These are phyloP conservation scores for Rhamnella rubrinervis DNA, from an alignment of 331 rosid genomes.

Conservation along the genomic window DNA sequence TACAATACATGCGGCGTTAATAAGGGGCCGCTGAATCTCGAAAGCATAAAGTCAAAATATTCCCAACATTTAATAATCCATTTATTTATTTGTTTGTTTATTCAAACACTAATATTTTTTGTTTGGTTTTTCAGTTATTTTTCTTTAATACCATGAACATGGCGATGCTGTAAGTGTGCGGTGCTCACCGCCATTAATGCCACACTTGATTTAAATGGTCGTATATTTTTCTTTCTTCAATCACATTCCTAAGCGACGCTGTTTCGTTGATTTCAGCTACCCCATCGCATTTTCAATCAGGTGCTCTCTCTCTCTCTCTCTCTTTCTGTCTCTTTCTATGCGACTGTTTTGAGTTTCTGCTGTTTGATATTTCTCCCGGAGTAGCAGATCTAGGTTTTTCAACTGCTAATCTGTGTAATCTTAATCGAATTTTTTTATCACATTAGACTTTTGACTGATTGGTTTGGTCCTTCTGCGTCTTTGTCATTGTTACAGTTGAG, in stretches of 20 bases:
- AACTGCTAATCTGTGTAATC: neutral
- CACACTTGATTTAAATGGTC: no score
- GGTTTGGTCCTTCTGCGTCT: neutral
- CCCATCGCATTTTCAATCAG: no score
- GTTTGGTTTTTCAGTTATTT: neutral
- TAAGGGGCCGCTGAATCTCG: slow-evolving; percentile 10
- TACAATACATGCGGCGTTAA: neutral
- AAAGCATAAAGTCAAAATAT: slow-evolving; percentile 2
- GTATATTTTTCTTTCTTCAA: no score
- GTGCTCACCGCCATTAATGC: no score
- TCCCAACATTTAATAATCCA: neutral
- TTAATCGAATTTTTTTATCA: neutral
- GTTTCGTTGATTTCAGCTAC: no score
- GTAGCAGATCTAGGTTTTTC: slow-evolving; percentile 29
- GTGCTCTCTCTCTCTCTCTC: no score
- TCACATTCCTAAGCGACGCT: no score
- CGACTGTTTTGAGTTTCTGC: neutral
- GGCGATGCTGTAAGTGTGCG: no score
- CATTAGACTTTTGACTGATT: neutral
- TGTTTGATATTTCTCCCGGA: neutral
- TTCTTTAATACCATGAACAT: no score
- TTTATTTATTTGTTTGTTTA: no score
- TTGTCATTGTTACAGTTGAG: slow-evolving; percentile 22
- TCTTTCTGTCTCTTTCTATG: neutral
- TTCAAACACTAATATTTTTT: neutral